Evolutionary conservation across 768 basidiomycete genomes (phyloP).

Genomic region (Macrocybe gigantea): DNA sequence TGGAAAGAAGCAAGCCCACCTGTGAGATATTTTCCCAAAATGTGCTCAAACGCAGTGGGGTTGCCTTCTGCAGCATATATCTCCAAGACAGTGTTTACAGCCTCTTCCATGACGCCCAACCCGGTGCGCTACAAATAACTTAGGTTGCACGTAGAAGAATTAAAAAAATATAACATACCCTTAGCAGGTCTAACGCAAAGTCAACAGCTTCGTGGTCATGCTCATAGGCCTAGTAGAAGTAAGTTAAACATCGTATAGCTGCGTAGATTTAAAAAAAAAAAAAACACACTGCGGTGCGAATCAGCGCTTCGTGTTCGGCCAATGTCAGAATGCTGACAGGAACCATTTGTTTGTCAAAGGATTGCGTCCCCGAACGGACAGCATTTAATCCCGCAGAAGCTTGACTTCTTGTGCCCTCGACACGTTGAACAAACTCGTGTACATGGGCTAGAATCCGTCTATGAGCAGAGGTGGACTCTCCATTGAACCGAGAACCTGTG

Average conservation of each 20-base stretch:
- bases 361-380: not conserved
- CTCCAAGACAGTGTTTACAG: conserved; percentile 42
- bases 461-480: conserved; percentile 16
- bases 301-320: conserved; percentile 49
- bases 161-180: conserved; percentile 21
- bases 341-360: conserved; percentile 17
- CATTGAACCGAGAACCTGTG: conserved; percentile 2
- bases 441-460: conserved; percentile 28
- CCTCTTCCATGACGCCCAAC: conserved; percentile 32
- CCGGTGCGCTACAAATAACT: conserved; percentile 33
- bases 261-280: not conserved
- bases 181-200: conserved; percentile 48
- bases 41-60: conserved; percentile 35
- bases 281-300: conserved; percentile 42
- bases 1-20: conserved; percentile 27
- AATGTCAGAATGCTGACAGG: conserved; percentile 42
- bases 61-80: conserved; percentile 44
- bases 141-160: not conserved
- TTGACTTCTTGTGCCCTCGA: conserved; percentile 22
- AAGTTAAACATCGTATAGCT: not conserved
- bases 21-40: conserved; percentile 34
- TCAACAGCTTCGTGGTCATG: conserved; percentile 47
- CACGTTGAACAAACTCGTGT: conserved; percentile 26
- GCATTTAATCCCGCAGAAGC: conserved; percentile 4
- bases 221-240: conserved; percentile 32